Evolutionary conservation across 106 monocot genomes (phyloP).

Genomic region (Dactylorhiza incarnata): DNA sequence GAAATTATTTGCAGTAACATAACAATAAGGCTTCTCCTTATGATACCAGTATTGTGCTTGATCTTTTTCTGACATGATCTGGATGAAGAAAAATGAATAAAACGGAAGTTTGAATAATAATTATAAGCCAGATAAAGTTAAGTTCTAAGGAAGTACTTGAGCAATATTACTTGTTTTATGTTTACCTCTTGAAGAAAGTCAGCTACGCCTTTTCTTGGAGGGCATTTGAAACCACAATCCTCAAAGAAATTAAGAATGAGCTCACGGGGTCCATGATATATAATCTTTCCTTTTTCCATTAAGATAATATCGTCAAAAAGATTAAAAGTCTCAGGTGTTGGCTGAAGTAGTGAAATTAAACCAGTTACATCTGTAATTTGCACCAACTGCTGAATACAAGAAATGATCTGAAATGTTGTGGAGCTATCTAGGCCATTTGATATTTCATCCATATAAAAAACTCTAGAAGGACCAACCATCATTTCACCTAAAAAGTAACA

Average conservation of each 20-base stretch:
- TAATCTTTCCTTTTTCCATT: conserved; percentile 13
- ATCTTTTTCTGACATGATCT: conserved; percentile 18
- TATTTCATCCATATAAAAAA: conserved; percentile 19
- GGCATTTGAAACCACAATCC: conserved; percentile 20
- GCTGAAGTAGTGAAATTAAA: conserved; percentile 19
- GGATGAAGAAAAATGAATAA: not conserved
- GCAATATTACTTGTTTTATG: not conserved
- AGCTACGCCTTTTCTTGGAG: conserved; percentile 15
- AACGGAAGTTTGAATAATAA: not conserved
- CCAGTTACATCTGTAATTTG: conserved; percentile 15
- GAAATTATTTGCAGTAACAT: conserved; percentile 2
- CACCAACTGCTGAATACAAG: conserved; percentile 15
- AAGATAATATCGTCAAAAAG: conserved; percentile 22
- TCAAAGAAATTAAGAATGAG: conserved; percentile 16
- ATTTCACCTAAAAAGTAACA: conserved; percentile 12
- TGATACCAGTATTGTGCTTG: conserved; percentile 20
- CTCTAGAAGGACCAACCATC: conserved; percentile 17
- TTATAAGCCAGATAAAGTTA: not conserved
- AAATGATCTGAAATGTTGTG: conserved; percentile 15
- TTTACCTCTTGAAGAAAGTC: conserved; percentile 23
- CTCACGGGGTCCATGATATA: conserved; percentile 16
- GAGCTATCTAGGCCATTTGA: conserved; percentile 19
- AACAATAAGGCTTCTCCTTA: conserved; percentile 9
- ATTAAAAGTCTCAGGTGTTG: conserved; percentile 16
- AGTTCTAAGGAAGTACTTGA: not conserved